Percentiles rank a stretch among this genome's conserved stretches.
These are phyloP conservation scores for Scheffersomyces parashehatae DNA, from an alignment of 1,139 yeast species.

Conservation along the genomic window DNA sequence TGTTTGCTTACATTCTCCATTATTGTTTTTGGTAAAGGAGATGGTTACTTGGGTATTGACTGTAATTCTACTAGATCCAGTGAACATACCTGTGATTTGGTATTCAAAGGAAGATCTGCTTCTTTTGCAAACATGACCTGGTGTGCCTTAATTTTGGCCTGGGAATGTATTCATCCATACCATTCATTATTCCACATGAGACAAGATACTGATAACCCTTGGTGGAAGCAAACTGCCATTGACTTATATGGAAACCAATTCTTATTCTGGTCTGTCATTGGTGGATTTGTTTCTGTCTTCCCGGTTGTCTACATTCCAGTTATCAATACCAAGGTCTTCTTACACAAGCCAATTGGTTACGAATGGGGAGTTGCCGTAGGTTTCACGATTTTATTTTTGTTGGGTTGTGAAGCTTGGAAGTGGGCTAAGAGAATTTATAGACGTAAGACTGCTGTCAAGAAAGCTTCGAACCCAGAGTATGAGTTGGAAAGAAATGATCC, in stretches of 20 bases:
- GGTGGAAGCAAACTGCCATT: constrained; percentile 54
- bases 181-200: constrained; percentile 76
- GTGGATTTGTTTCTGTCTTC: constrained; percentile 72
- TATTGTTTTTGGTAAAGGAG: constrained; percentile 65
- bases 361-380: constrained; percentile 85
- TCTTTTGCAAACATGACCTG: constrained; percentile 88
- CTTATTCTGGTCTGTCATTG: constrained; percentile 78
- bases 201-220: constrained; percentile 62
- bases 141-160: constrained; percentile 83
- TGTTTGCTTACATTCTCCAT: constrained; percentile 71
- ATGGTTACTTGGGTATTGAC: constrained; percentile 63
- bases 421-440: constrained; percentile 60
- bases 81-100: constrained; percentile 50
- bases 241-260: constrained; percentile 79
- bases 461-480: constrained; percentile 58
- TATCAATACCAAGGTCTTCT: constrained; percentile 73
- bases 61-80: constrained; percentile 51
- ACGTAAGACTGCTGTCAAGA: constrained; percentile 30
- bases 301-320: constrained; percentile 90
- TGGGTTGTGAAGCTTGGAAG: constrained; percentile 69
- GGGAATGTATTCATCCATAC: constrained; percentile 84
- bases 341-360: constrained; percentile 71
- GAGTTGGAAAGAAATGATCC: constrained; percentile 67
- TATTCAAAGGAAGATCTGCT: constrained; percentile 78
- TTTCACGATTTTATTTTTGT: constrained; percentile 58